A percentile compares a stretch with the other conserved stretches of the same genome.
phyloP scores from a whole-genome alignment of 495 filamentous ascomycete species.

The Filosporella fistucella region DNA sequence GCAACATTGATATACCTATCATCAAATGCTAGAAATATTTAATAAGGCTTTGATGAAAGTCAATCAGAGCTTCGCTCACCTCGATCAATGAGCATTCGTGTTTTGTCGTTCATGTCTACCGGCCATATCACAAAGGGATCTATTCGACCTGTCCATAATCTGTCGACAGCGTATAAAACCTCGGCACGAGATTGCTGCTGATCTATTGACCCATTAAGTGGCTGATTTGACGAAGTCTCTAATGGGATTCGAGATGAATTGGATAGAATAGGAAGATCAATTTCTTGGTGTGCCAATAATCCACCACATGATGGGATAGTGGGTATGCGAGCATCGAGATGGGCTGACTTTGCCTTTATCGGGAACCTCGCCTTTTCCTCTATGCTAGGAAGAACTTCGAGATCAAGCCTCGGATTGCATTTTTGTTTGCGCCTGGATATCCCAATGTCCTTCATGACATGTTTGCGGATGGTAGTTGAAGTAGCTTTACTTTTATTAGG shows the following conservation, averaged over 20 bases:
- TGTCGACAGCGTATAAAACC: not conserved
- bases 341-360: too few relatives aligned
- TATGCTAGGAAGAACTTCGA: not conserved
- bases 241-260: not conserved
- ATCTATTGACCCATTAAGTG: not conserved
- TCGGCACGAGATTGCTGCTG: not conserved
- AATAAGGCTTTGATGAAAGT: not conserved
- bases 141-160: slow-evolving; percentile 6
- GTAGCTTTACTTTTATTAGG: slow-evolving; percentile 4
- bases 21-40: slow-evolving; percentile 4
- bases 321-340: too few relatives aligned
- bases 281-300: not conserved
- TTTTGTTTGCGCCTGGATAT: not conserved
- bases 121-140: slow-evolving; percentile 17
- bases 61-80: not conserved
- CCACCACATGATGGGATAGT: not conserved
- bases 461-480: slow-evolving; percentile 26
- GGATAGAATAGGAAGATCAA: not conserved
- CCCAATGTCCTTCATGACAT: slow-evolving; percentile 36
- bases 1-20: slow-evolving; percentile 2
- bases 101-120: slow-evolving; percentile 7
- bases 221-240: not conserved
- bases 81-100: slow-evolving; percentile 9
- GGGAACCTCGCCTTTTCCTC: not conserved
- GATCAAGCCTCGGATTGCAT: not conserved